Evolutionary conservation across 2,329 filamentous ascomycete species (phyloP).

Genomic region (Leptoxyphium fumago): DNA sequence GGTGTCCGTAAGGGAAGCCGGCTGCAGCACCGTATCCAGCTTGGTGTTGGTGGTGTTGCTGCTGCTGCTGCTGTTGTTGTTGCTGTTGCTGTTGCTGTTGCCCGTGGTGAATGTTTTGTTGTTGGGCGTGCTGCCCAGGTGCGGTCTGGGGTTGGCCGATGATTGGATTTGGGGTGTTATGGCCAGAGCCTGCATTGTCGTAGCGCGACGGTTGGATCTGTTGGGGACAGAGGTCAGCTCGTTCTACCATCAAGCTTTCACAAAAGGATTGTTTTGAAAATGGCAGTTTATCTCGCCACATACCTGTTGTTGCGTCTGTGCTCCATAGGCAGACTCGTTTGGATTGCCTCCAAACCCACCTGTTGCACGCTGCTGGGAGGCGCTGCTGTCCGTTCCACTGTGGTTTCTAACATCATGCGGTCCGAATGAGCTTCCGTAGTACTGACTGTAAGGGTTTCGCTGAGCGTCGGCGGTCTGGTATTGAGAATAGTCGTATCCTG

Average conservation of each 20-base stretch:
- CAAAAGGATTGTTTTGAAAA: neutral
- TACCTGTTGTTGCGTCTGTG: conserved; percentile 43
- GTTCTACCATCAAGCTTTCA: conserved; percentile 3
- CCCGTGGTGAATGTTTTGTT: conserved; percentile 13
- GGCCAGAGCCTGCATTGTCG: conserved; percentile 72
- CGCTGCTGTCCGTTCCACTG: conserved; percentile 42
- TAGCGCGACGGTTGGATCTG: conserved; percentile 57
- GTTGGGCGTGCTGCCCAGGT: conserved; percentile 27
- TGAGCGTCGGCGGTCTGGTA: conserved; percentile 71
- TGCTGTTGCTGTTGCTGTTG: conserved; percentile 21
- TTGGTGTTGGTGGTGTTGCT: conserved; percentile 32
- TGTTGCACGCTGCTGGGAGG: conserved; percentile 60
- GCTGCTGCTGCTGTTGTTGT: conserved; percentile 29
- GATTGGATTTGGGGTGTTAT: conserved; percentile 78
- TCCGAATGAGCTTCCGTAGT: conserved; percentile 41
- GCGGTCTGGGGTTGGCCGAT: conserved; percentile 35
- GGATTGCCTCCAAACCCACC: conserved; percentile 55
- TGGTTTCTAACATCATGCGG: conserved; percentile 26
- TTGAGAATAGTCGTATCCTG: conserved; percentile 63
- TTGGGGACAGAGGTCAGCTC: conserved; percentile 17
- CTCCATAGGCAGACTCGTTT: conserved; percentile 44
- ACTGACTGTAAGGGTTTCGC: conserved; percentile 59
- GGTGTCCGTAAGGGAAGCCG: conserved; percentile 46
- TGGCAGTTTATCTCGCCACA: conserved; percentile 11
- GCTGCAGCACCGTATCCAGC: conserved; percentile 28